Evolutionary conservation across 768 basidiomycete genomes (phyloP).

Genomic region (Auricularia sp.): DNA sequence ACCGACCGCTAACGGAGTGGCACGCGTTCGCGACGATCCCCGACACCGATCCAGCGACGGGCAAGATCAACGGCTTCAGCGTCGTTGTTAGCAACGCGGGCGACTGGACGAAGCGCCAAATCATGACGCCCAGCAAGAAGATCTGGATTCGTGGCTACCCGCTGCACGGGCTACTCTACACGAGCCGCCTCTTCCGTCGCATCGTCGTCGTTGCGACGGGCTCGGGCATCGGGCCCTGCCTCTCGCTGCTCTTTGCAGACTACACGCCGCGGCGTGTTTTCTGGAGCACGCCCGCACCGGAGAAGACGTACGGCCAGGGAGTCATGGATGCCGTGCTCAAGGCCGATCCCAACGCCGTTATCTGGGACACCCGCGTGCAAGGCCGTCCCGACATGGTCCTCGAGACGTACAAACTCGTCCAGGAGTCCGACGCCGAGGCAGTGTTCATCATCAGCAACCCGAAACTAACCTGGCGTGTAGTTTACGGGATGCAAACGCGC

Average conservation of each 20-base stretch:
- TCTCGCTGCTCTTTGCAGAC: not conserved
- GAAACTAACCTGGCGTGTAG: not conserved
- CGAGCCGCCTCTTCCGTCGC: not conserved
- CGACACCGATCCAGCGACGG: not conserved
- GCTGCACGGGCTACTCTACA: not conserved
- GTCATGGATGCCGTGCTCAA: not conserved
- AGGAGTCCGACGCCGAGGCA: not conserved
- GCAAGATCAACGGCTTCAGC: not conserved
- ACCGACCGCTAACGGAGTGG: not conserved
- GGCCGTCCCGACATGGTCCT: not conserved
- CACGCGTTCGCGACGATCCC: not conserved
- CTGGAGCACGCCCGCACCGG: not conserved
- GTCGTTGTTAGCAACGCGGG: not conserved
- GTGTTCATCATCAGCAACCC: not conserved
- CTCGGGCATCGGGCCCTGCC: not conserved
- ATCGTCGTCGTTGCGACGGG: not conserved
- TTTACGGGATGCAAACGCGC: not conserved
- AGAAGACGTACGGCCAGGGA: not conserved
- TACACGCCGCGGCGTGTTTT: not conserved
- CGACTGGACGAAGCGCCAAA: not conserved
- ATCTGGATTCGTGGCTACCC: not conserved
- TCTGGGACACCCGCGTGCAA: not conserved
- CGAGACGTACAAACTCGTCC: not conserved
- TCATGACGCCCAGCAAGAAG: not conserved
- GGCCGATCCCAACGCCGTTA: not conserved